Base-by-base conservation (phyloP, 768 basidiomycete genomes). In the Podaxis sp. region DNA sequence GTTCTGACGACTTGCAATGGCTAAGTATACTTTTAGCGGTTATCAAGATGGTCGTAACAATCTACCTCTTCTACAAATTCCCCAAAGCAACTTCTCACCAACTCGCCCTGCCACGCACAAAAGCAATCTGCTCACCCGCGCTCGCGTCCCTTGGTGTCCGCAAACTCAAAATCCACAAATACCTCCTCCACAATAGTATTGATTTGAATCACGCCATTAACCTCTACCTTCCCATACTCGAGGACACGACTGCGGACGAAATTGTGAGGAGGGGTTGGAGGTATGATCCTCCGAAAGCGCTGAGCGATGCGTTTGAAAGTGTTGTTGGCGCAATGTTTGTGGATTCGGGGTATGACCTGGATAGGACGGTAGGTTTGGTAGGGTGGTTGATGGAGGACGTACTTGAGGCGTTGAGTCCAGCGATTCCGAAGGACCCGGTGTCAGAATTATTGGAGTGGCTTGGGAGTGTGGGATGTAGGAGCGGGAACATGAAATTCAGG, bases 231-330 rank as follows among this genome's bases (percentile, higher is more conserved):
- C 86, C 87, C 0, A 69, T 87, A 24, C 79, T 94, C 1, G 77
- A 83, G 66, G 72, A 75, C 0, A 77, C 86, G 50, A 77, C 86
- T 0, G 80, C 78, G 0, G 80, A 82, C 53, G 85, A 90, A 52
- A 85, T 91, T 19, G 82, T 93, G 50, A 71, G 81, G 12, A 79
- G 82, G 38, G 86, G 89, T 5, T 95, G 93, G 93, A 84, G 85
- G 67, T 89, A 87, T 65, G 89, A 93, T 67, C 92, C 93, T 8
- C 93, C 94, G 0, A 96, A 96, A 73, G 88, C 84, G 5, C 75
- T 94, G 36, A 89, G 90, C 60, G 94, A 96, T 69, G 83, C 93
- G 3, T 80, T 96, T 57, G 94, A 96, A 74, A 90, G 93, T 57
- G 75, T 96, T 4, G 76, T 94, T 37, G 94, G 93, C 1, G 93